Conservation (phyloP, 2,329 filamentous ascomycete species). For the Dactylellina haptotyla region DNA sequence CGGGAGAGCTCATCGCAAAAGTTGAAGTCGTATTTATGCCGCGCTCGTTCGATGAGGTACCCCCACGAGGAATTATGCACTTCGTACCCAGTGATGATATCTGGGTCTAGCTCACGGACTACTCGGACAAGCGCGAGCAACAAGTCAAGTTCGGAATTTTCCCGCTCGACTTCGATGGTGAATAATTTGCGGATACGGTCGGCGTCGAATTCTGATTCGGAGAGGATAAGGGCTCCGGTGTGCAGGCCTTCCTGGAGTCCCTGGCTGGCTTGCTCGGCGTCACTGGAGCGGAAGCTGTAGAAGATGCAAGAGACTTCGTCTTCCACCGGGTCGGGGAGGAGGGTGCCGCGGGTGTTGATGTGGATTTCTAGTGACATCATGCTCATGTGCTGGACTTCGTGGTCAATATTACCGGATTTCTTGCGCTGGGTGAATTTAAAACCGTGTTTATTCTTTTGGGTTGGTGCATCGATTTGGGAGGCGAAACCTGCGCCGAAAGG, state of each 20-base stretch:
- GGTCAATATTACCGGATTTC: conserved; percentile 78
- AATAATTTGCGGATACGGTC: conserved; percentile 72
- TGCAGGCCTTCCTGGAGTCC: conserved; percentile 66
- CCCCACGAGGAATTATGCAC: conserved; percentile 95
- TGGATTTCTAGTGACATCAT: conserved; percentile 94
- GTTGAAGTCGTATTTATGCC: conserved; percentile 82
- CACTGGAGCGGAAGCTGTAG: conserved; percentile 85
- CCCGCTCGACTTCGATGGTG: conserved; percentile 74
- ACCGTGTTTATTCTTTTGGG: conserved; percentile 80
- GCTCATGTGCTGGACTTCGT: conserved; percentile 93
- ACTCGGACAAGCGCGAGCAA: conserved; percentile 87
- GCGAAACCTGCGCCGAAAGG: conserved; percentile 62
- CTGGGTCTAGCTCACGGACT: conserved; percentile 84
- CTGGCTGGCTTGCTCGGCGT: conserved; percentile 67
- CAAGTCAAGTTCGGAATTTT: conserved; percentile 82
- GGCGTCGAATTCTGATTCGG: conserved; percentile 70
- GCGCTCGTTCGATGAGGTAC: conserved; percentile 89
- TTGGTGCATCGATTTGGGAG: conserved; percentile 89
- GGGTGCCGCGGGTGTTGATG: conserved; percentile 81
- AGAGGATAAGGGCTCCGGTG: conserved; percentile 78
- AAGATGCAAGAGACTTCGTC: conserved; percentile 90
- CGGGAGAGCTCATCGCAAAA: conserved; percentile 91
- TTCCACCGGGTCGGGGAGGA: conserved; percentile 87
- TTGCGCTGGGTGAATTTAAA: conserved; percentile 86
- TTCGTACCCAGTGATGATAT: conserved; percentile 93